Evolutionary conservation across 805 yeast species (phyloP).

Genomic region (Metschnikowia cerradonensis): DNA sequence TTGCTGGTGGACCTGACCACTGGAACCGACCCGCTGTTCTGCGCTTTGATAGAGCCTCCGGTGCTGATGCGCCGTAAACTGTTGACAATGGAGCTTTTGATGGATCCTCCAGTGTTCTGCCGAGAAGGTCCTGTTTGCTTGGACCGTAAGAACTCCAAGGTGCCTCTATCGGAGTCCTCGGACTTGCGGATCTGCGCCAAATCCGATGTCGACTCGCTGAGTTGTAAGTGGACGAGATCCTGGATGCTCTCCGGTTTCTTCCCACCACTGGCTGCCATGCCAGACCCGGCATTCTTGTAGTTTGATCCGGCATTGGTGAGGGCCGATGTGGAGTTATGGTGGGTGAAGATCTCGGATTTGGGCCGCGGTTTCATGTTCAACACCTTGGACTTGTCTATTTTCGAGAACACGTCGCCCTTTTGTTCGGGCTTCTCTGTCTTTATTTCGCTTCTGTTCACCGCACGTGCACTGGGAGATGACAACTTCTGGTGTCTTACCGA

Average conservation of each 20-base stretch:
- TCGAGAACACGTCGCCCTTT: conserved; percentile 38
- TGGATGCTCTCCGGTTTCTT: conserved; percentile 19
- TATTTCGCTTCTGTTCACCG: background rate
- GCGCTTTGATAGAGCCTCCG: conserved; percentile 26
- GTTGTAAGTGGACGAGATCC: conserved; percentile 30
- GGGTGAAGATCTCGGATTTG: conserved; percentile 11
- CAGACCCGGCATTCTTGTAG: background rate
- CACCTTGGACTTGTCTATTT: conserved; percentile 38
- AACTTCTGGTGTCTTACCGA: conserved; percentile 22
- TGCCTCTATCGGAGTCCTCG: conserved; percentile 22
- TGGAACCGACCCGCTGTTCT: conserved; percentile 12
- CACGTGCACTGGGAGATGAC: background rate
- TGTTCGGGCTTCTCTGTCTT: background rate
- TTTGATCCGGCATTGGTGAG: background rate
- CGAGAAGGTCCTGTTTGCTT: conserved; percentile 26
- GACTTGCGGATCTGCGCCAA: conserved; percentile 14
- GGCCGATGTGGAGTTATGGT: background rate
- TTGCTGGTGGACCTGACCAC: background rate
- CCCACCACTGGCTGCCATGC: background rate
- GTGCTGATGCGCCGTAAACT: conserved; percentile 39
- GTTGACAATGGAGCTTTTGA: conserved; percentile 29
- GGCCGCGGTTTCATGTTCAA: conserved; percentile 16
- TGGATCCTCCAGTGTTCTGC: conserved; percentile 41
- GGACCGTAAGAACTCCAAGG: conserved; percentile 34
- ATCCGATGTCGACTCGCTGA: conserved; percentile 25